phyloP scores from a whole-genome alignment of 2,329 filamentous ascomycete species.

The Aspergillus ochraceus region DNA sequence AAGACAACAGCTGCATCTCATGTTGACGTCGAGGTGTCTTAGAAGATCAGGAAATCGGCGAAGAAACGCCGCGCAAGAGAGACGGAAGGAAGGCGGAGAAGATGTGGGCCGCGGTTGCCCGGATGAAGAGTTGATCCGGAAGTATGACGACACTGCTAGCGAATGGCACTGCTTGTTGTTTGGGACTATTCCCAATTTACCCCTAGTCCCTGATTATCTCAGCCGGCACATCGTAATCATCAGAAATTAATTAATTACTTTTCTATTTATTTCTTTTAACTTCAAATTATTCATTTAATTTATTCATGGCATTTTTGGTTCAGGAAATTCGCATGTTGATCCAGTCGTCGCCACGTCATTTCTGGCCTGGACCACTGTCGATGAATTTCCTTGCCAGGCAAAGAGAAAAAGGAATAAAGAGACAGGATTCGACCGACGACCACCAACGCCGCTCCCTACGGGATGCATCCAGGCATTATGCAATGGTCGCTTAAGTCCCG shows the following conservation, averaged over 20 bases:
- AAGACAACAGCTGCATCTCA: neutral
- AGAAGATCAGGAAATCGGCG: neutral
- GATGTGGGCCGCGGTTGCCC: too few relatives aligned
- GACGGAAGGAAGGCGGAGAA: neutral
- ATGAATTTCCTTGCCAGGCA: neutral
- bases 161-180: slow-evolving; percentile 8
- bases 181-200: neutral
- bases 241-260: neutral
- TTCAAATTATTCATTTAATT: neutral
- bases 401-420: neutral
- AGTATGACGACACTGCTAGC: slow-evolving; percentile 5
- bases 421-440: neutral
- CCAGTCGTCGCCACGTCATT: neutral
- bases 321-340: neutral
- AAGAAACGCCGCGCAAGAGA: neutral
- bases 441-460: neutral
- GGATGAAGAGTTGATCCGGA: neutral
- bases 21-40: neutral
- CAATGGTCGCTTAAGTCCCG: neutral
- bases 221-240: neutral
- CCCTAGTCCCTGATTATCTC: neutral
- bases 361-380: neutral
- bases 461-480: neutral
- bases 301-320: neutral
- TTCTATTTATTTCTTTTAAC: neutral